These are phyloP conservation scores for Colletotrichum eleusines DNA, from an alignment of 2,329 filamentous ascomycete genomes.

Conservation along the genomic window DNA sequence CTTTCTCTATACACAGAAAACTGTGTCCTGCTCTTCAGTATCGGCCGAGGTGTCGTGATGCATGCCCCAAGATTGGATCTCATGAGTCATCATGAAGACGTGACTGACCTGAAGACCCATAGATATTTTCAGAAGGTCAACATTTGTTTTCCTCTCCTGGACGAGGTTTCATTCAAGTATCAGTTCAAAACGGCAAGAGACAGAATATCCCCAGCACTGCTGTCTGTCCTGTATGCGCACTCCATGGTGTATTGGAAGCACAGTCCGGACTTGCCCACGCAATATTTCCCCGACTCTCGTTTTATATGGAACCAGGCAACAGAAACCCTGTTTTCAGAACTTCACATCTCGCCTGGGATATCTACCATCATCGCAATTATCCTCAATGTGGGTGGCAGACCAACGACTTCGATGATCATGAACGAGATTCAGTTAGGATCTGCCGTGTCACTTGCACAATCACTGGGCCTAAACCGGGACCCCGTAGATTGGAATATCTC, in stretches of 20 bases:
- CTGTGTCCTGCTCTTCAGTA: background rate
- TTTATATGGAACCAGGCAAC: constrained; percentile 74
- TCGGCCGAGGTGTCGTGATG: background rate
- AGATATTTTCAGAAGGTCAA: constrained; percentile 69
- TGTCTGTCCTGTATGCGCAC: constrained; percentile 70
- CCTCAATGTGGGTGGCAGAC: constrained; percentile 70
- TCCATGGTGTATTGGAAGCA: constrained; percentile 69
- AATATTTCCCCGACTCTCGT: constrained; percentile 67
- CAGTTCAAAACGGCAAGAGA: constrained; percentile 60
- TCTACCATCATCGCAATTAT: constrained; percentile 69
- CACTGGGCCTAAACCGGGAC: constrained; percentile 66
- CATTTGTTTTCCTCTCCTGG: constrained; percentile 70
- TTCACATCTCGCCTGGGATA: constrained; percentile 68
- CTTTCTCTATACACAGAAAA: too few species aligned
- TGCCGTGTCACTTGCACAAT: constrained; percentile 65
- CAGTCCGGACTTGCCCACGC: constrained; percentile 56
- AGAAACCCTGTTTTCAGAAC: constrained; percentile 69
- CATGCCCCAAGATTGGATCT: background rate
- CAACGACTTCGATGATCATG: constrained; percentile 70
- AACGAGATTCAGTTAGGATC: constrained; percentile 65
- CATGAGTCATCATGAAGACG: background rate
- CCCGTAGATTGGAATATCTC: constrained; percentile 65
- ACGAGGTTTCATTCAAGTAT: constrained; percentile 65
- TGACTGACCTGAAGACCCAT: background rate
- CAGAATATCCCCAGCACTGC: constrained; percentile 65